phyloP scores from a whole-genome alignment of 2,329 filamentous ascomycete species.

The Colletotrichum godetiae region DNA sequence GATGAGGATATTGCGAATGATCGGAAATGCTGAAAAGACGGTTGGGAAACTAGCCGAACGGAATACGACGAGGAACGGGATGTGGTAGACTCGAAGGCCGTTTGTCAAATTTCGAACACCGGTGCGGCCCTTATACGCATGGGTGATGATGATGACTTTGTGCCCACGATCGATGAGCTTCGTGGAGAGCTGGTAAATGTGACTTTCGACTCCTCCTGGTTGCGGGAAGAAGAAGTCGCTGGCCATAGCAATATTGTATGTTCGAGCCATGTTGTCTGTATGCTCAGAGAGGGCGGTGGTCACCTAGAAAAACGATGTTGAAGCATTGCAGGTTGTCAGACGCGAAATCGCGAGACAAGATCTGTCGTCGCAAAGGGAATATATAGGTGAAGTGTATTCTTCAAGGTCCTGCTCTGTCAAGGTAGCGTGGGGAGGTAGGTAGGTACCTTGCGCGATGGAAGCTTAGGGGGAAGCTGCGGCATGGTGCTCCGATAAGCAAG shows the following conservation, averaged over 20 bases:
- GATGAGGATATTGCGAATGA: slow-evolving; percentile 96
- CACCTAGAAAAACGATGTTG: not conserved
- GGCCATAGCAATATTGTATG: slow-evolving; percentile 86
- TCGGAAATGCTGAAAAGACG: slow-evolving; percentile 97
- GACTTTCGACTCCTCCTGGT: slow-evolving; percentile 94
- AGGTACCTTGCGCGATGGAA: not conserved
- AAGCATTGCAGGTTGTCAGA: slow-evolving; percentile 4
- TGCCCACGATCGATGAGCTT: slow-evolving; percentile 98
- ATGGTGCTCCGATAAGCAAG: slow-evolving; percentile 39
- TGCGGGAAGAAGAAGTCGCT: slow-evolving; percentile 99
- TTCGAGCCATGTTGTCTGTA: slow-evolving; percentile 47
- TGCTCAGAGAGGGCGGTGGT: slow-evolving; percentile 15
- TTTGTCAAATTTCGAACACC: slow-evolving; percentile 97
- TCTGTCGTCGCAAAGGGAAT: not conserved
- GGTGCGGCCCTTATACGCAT: slow-evolving; percentile 90
- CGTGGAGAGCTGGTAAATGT: slow-evolving; percentile 96
- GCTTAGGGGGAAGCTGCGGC: not conserved
- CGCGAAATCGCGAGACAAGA: not conserved
- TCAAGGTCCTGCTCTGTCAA: not conserved
- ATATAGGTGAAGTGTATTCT: not conserved
- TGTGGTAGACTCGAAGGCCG: slow-evolving; percentile 97
- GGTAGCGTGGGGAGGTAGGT: no score
- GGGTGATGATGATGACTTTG: slow-evolving; percentile 97
- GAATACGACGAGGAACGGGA: slow-evolving; percentile 96
- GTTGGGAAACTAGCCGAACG: slow-evolving; percentile 94